A percentile compares a stretch with the other conserved stretches of the same genome.
phyloP scores from a whole-genome alignment of 2,329 filamentous ascomycete species.

The Amesomyces nigricolor region DNA sequence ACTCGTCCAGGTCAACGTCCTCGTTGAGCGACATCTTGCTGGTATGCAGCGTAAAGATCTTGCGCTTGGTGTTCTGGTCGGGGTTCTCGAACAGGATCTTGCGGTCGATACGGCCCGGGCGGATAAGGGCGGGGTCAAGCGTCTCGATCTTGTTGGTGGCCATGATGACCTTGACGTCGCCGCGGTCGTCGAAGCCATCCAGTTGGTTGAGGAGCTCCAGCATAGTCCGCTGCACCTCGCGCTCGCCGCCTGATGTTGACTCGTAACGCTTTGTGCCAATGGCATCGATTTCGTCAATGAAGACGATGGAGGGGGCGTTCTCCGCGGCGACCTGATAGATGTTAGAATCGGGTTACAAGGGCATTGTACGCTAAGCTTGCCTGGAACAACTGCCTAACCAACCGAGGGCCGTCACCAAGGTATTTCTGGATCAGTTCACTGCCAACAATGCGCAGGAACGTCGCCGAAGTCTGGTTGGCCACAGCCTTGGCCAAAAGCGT shows the following conservation, averaged over 20 bases:
- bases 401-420: constrained; percentile 85
- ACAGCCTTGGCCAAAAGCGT: constrained; percentile 94
- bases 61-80: constrained; percentile 84
- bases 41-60: constrained; percentile 97
- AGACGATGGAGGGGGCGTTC: constrained; percentile 93
- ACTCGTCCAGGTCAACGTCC: constrained; percentile 97
- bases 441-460: constrained; percentile 94
- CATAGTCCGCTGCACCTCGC: constrained; percentile 98
- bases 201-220: constrained; percentile 96
- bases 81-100: constrained; percentile 77
- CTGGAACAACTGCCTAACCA: constrained; percentile 94
- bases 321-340: constrained; percentile 73
- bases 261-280: constrained; percentile 99
- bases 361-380: constrained; percentile 33
- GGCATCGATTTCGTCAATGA: constrained; percentile 98
- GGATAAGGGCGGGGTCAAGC: constrained; percentile 89
- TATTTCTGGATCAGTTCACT: constrained; percentile 99
- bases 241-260: constrained; percentile 91
- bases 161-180: constrained; percentile 99
- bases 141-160: constrained; percentile 99
- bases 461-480: constrained; percentile 97
- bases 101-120: constrained; percentile 94
- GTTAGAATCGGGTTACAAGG: constrained; percentile 22
- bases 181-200: constrained; percentile 96
- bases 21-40: constrained; percentile 97